Evolutionary conservation across 2,329 filamentous ascomycete species (phyloP).

Genomic region (Sarocladiaceae sp.): DNA sequence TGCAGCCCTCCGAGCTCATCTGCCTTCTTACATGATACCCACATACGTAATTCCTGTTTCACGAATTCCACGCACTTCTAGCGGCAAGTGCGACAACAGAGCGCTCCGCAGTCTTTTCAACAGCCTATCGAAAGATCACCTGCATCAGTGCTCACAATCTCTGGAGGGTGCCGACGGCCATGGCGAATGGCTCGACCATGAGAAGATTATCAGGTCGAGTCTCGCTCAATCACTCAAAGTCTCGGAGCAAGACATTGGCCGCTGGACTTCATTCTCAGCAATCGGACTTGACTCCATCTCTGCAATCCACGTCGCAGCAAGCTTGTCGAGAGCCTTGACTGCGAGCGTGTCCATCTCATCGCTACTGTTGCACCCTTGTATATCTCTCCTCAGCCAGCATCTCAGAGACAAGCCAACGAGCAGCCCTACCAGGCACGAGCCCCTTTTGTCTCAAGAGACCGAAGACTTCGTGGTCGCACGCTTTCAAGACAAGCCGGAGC

Average conservation of each 20-base stretch:
- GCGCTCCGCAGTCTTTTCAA: slow-evolving; percentile 46
- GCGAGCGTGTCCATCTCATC: slow-evolving; percentile 59
- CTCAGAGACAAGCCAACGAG: slow-evolving; percentile 8
- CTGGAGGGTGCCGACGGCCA: slow-evolving; percentile 24
- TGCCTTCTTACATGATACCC: slow-evolving; percentile 79
- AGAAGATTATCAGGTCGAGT: slow-evolving; percentile 50
- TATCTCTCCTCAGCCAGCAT: slow-evolving; percentile 53
- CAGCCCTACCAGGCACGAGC: background rate
- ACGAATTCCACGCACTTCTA: slow-evolving; percentile 64
- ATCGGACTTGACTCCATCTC: slow-evolving; percentile 81
- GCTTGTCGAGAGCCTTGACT: slow-evolving; percentile 42
- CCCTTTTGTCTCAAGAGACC: slow-evolving; percentile 25
- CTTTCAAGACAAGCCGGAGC: slow-evolving; percentile 26
- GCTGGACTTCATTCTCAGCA: slow-evolving; percentile 70
- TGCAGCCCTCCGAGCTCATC: slow-evolving; percentile 43
- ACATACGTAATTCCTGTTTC: slow-evolving; percentile 67
- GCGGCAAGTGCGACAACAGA: slow-evolving; percentile 68
- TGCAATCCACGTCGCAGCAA: slow-evolving; percentile 65
- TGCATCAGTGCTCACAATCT: slow-evolving; percentile 27
- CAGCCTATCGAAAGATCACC: slow-evolving; percentile 36
- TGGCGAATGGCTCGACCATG: slow-evolving; percentile 47
- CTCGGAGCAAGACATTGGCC: slow-evolving; percentile 42
- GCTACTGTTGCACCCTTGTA: slow-evolving; percentile 63
- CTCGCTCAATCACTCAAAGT: slow-evolving; percentile 49
- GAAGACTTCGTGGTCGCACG: slow-evolving; percentile 21